Conservation (phyloP, 2,329 filamentous ascomycete genomes). For the Exophiala phaeomuriformis region DNA sequence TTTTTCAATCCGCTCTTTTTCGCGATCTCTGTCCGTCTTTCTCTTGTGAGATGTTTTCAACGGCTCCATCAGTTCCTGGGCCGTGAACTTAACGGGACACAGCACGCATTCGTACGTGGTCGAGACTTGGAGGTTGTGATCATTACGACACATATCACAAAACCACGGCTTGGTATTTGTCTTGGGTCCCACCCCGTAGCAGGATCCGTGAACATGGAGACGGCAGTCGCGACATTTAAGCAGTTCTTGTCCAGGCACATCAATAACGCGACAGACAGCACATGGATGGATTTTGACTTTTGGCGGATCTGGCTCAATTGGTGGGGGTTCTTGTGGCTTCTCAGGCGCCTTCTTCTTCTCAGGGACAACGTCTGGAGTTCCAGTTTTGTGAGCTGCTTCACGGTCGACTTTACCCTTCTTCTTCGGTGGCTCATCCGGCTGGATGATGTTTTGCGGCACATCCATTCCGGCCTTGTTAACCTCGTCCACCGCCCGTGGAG, state of each 20-base stretch:
- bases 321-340: conserved; percentile 50
- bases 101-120: conserved; percentile 90
- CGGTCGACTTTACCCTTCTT: conserved; percentile 53
- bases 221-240: conserved; percentile 80
- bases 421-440: conserved; percentile 47
- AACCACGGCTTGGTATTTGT: conserved; percentile 73
- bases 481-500: conserved; percentile 37
- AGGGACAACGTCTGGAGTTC: conserved; percentile 39
- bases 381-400: conserved; percentile 43
- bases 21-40: conserved; percentile 85
- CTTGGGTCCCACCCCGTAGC: conserved; percentile 64
- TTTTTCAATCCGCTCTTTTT: conserved; percentile 78
- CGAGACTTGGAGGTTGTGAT: conserved; percentile 86
- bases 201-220: conserved; percentile 81
- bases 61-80: conserved; percentile 75
- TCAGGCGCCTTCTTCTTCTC: conserved; percentile 54
- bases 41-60: conserved; percentile 75
- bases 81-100: conserved; percentile 74
- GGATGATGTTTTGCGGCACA: conserved; percentile 31
- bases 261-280: conserved; percentile 70
- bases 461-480: conserved; percentile 39
- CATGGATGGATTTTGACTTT: conserved; percentile 74
- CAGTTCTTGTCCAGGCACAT: conserved; percentile 63
- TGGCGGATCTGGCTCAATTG: conserved; percentile 68
- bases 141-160: conserved; percentile 93